These are phyloP conservation scores for Patellifolia procumbens DNA, from an alignment of 179 eudicot genomes.

Conservation along the genomic window DNA sequence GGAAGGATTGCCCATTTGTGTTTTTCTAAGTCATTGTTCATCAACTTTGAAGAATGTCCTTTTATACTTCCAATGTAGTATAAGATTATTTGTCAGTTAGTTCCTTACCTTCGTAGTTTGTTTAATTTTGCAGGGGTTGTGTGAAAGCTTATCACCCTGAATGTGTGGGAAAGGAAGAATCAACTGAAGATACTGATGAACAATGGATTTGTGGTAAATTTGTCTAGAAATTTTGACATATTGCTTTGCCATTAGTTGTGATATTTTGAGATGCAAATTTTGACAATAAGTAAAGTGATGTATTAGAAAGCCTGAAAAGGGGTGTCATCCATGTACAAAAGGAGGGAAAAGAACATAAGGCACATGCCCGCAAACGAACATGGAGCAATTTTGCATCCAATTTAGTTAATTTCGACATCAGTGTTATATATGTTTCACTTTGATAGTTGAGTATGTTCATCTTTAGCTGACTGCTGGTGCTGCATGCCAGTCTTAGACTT, in stretches of 20 bases:
- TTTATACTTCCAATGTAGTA: too few species aligned
- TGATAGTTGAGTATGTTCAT: not conserved
- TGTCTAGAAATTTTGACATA: not conserved
- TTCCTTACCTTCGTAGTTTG: not conserved
- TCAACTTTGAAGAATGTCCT: too few species aligned
- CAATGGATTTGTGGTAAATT: slow-evolving; percentile 45
- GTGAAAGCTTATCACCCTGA: slow-evolving; percentile 43
- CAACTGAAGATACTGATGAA: slow-evolving; percentile 28
- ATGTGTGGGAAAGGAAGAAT: slow-evolving; percentile 39
- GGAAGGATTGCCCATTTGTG: too few species aligned
- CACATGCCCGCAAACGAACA: too few species aligned
- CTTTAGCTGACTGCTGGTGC: not conserved
- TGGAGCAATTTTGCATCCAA: too few species aligned
- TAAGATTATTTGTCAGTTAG: not conserved
- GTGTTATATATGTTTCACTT: not conserved
- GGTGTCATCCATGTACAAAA: not conserved
- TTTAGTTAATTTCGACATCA: not conserved
- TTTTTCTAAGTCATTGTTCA: too few species aligned
- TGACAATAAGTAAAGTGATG: too few species aligned
- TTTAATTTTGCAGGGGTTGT: slow-evolving; percentile 38
- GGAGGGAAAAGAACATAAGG: too few species aligned
- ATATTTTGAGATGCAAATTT: not conserved
- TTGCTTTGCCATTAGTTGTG: not conserved
- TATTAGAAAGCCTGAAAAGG: too few species aligned
- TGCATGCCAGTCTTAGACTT: not conserved